Conservation (phyloP, 2,329 filamentous ascomycete genomes). For the Simplicillium aogashimaense region DNA sequence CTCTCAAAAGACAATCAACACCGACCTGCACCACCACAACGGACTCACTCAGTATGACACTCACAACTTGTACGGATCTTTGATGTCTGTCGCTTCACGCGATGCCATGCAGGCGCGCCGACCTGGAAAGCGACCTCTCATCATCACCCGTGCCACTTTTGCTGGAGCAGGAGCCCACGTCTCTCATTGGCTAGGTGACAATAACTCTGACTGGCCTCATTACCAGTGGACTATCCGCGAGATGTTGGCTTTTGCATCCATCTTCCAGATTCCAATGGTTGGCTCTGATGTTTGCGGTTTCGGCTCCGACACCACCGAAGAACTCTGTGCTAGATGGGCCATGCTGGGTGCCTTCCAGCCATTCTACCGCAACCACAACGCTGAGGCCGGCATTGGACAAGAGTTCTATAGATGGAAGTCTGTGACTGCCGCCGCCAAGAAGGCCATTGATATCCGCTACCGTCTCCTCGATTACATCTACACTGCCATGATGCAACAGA, state of each 20-base stretch:
- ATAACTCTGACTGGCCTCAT: conserved; percentile 39
- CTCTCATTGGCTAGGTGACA: conserved; percentile 46
- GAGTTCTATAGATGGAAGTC: conserved; percentile 59
- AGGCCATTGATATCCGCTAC: conserved; percentile 60
- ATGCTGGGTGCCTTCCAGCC: conserved; percentile 55
- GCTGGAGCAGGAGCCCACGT: conserved; percentile 59
- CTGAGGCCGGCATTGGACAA: conserved; percentile 32
- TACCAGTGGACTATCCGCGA: conserved; percentile 49
- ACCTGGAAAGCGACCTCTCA: conserved; percentile 52
- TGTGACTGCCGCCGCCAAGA: conserved; percentile 51
- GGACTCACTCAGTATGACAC: conserved; percentile 63
- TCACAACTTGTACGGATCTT: conserved; percentile 67
- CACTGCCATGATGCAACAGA: conserved; percentile 55
- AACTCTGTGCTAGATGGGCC: conserved; percentile 57
- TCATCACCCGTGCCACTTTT: conserved; percentile 70
- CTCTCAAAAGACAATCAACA: conserved; percentile 52
- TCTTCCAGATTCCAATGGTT: conserved; percentile 61
- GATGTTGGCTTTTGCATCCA: conserved; percentile 50
- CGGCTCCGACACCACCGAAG: conserved; percentile 48
- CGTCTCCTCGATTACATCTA: conserved; percentile 66
- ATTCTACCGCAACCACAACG: conserved; percentile 60
- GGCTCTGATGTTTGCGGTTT: conserved; percentile 74
- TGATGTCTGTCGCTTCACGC: conserved; percentile 61
- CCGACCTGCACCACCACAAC: conserved; percentile 58
- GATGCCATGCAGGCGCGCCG: conserved; percentile 57